These are phyloP conservation scores for Plasmodium adleri DNA, from an alignment of 169 alveolate genomes.

Conservation along the genomic window DNA sequence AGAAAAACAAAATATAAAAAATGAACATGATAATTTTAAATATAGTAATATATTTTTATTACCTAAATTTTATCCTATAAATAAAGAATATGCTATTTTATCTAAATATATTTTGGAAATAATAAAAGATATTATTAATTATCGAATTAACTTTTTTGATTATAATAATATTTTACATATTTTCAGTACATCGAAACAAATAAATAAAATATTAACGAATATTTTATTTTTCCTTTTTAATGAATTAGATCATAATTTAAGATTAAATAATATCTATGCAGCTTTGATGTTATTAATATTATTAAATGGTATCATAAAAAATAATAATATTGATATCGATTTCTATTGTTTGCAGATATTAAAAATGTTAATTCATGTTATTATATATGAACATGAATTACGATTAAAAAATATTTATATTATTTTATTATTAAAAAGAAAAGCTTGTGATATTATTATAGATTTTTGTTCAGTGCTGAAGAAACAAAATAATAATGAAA, in stretches of 20 bases:
- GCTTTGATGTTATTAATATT: slow-evolving; percentile 60
- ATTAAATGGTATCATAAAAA: slow-evolving; percentile 45
- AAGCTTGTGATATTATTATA: slow-evolving; percentile 64
- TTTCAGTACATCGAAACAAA: slow-evolving; percentile 61
- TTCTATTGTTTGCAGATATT: slow-evolving; percentile 70
- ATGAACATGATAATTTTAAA: neutral
- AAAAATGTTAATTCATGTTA: slow-evolving; percentile 69
- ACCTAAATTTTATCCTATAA: slow-evolving; percentile 54
- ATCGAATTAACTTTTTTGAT: slow-evolving; percentile 59
- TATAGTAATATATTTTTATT: slow-evolving; percentile 39
- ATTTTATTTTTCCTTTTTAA: slow-evolving; percentile 68
- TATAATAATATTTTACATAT: slow-evolving; percentile 67
- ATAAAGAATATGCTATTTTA: slow-evolving; percentile 61
- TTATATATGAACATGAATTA: slow-evolving; percentile 70
- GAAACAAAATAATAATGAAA: slow-evolving; percentile 62
- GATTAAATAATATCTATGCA: slow-evolving; percentile 58
- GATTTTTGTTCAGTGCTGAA: slow-evolving; percentile 43
- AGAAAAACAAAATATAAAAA: neutral
- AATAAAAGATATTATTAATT: slow-evolving; percentile 69
- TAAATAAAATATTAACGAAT: slow-evolving; percentile 39
- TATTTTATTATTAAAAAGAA: slow-evolving; percentile 67
- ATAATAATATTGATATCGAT: slow-evolving; percentile 50
- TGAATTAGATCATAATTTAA: slow-evolving; percentile 68
- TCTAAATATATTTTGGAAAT: slow-evolving; percentile 59
- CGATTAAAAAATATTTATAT: slow-evolving; percentile 63